Evolutionary conservation across 2,329 filamentous ascomycete species (phyloP).

Genomic region (Pyrenochaeta sp.): DNA sequence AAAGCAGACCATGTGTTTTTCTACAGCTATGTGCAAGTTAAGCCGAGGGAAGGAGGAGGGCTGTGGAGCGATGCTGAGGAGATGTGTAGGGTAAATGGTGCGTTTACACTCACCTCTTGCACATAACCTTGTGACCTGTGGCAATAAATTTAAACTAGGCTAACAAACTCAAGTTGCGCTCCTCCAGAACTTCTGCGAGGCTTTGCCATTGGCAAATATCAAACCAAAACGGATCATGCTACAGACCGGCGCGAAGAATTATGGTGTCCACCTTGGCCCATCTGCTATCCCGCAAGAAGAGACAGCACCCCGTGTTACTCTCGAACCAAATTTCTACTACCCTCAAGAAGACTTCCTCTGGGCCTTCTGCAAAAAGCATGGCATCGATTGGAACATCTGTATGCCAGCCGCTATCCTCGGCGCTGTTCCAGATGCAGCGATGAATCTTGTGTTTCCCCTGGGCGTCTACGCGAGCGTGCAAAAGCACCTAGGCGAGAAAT

Average conservation of each 20-base stretch:
- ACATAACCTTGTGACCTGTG: not conserved
- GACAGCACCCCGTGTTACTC: slow-evolving; percentile 52
- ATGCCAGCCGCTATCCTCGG: slow-evolving; percentile 61
- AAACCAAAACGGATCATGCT: slow-evolving; percentile 58
- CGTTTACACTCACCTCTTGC: not conserved
- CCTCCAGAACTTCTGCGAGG: slow-evolving; percentile 59
- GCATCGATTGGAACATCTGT: slow-evolving; percentile 56
- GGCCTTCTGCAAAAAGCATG: slow-evolving; percentile 52
- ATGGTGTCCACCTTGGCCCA: slow-evolving; percentile 60
- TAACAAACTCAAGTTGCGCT: slow-evolving; percentile 41
- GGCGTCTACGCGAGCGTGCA: slow-evolving; percentile 61
- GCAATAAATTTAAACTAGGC: not conserved
- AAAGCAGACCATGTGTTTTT: slow-evolving; percentile 61
- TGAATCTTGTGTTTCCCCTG: slow-evolving; percentile 60
- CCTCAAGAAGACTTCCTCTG: slow-evolving; percentile 61
- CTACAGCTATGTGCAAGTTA: slow-evolving; percentile 63
- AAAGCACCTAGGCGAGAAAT: slow-evolving; percentile 50
- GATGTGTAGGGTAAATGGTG: slow-evolving; percentile 57
- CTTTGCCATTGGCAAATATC: slow-evolving; percentile 53
- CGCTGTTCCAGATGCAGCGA: slow-evolving; percentile 58
- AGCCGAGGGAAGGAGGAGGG: slow-evolving; percentile 54
- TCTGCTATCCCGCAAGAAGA: slow-evolving; percentile 56
- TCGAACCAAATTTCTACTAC: slow-evolving; percentile 65
- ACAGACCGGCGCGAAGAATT: slow-evolving; percentile 64
- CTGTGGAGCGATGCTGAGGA: slow-evolving; percentile 62